phyloP scores from a whole-genome alignment of 345 rosid genomes.

The Salix brachista region DNA sequence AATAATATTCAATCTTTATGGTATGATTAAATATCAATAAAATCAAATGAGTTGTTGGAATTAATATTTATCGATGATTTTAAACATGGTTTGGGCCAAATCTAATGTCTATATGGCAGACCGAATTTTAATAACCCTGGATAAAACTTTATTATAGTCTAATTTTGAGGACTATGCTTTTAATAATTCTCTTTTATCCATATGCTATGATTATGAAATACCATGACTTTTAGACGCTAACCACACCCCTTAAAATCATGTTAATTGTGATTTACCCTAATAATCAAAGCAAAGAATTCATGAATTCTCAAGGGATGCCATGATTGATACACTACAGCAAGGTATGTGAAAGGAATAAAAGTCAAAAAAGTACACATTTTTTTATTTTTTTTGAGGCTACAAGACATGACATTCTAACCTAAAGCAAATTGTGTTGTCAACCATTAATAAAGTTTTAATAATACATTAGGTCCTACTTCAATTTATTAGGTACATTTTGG shows the following conservation, averaged over 20 bases:
- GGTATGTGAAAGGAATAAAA: neutral
- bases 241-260: neutral
- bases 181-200: too few relatives aligned
- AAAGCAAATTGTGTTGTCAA: constrained; percentile 3
- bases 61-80: too few relatives aligned
- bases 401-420: constrained; percentile 19
- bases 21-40: too few relatives aligned
- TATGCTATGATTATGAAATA: neutral
- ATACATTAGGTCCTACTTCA: constrained; percentile 4
- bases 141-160: too few relatives aligned
- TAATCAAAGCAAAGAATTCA: neutral
- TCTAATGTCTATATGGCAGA: too few relatives aligned
- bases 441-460: neutral
- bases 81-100: too few relatives aligned
- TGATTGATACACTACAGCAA: constrained; percentile 1
- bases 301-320: constrained; percentile 6
- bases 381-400: neutral
- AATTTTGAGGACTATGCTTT: neutral
- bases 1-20: too few relatives aligned
- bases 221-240: neutral
- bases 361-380: neutral
- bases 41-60: too few relatives aligned
- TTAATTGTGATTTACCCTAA: neutral
- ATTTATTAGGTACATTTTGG: neutral
- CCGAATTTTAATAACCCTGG: too few relatives aligned